Percentiles rank a stretch among this genome's conserved stretches.
phyloP scores from a whole-genome alignment of 345 rosid species.

The Citrus australasica region DNA sequence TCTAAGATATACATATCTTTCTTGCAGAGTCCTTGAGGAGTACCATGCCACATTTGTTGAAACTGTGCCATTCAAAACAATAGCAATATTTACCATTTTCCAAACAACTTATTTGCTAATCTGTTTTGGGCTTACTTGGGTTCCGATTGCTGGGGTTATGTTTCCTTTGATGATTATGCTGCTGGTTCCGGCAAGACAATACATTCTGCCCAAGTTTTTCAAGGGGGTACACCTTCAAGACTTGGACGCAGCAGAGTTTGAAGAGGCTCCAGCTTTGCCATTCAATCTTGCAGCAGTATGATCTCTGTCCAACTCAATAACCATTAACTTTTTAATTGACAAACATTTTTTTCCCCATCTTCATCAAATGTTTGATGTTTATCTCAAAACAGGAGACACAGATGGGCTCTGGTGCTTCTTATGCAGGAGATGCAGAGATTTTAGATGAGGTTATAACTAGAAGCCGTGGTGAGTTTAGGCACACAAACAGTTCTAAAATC shows the following conservation, averaged over 20 bases:
- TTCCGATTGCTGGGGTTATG: conserved; percentile 91
- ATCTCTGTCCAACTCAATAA: neutral
- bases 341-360: neutral
- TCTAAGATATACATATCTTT: neutral
- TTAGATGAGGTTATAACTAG: conserved; percentile 83
- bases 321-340: neutral
- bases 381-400: conserved; percentile 46
- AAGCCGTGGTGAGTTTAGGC: conserved; percentile 94
- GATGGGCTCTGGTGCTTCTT: conserved; percentile 49
- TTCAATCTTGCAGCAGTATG: conserved; percentile 60
- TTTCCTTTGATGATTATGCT: conserved; percentile 96
- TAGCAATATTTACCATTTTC: conserved; percentile 72
- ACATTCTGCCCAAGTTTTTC: conserved; percentile 81
- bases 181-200: conserved; percentile 83
- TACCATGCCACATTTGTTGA: conserved; percentile 84
- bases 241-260: conserved; percentile 92
- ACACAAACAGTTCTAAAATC: conserved; percentile 62
- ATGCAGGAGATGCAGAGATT: conserved; percentile 66
- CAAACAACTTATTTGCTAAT: conserved; percentile 70
- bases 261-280: conserved; percentile 92
- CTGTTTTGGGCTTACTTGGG: conserved; percentile 97
- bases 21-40: conserved; percentile 76
- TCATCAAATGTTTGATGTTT: neutral
- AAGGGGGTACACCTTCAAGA: conserved; percentile 85
- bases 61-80: conserved; percentile 87